Evolutionary conservation across 495 filamentous ascomycete genomes (phyloP), one percentile per base, ranked within the genome.

Genomic region (Aspergillus leporis): DNA sequence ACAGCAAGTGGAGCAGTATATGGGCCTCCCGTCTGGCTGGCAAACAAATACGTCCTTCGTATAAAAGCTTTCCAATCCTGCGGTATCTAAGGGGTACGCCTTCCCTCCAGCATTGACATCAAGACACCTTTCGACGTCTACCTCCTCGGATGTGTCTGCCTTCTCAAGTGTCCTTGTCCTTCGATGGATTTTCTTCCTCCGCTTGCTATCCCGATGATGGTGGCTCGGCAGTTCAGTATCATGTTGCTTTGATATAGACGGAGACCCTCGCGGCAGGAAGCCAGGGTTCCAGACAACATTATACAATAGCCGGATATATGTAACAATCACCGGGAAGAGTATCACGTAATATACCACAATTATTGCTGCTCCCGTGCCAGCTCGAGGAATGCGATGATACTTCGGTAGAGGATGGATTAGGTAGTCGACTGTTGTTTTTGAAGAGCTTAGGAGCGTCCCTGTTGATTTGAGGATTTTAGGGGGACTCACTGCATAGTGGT

Each of bases 1-100:
- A 53, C 79, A 81, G 70, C 93, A 97, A 51, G 79, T 78, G 9
- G 83, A 82, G 73, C 93, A 97, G 83, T 89, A 97, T 25, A 81
- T 81, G 0, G 93, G 93, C 22, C 85, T 80, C 7, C 93, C 93
- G 66, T 93, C 88, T 22, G 77, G 70, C 60, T 93, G 86, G 68
- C 90, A 96, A 7, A 92, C 80, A 71, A 93, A 97, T 6, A 88
- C 83, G 67, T 95, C 86, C 66, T 87, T 90, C 22, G 79, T 87
- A 66, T 92, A 91, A 65, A 93, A 95, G 13, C 68, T 67, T 56
- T 80, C 77, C 46, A 83, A 61, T 0, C 73, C 74, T 36, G 67
- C 59, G 9, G 65, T 49, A 34, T 72, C 69, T 53, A 67, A 59
- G 19, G 64, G 61, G 32, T 58, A 68, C 28, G 67, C 65, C 45